These are phyloP conservation scores for Neurospora crassa DNA, from an alignment of 2,329 filamentous ascomycete species.

Conservation along the genomic window DNA sequence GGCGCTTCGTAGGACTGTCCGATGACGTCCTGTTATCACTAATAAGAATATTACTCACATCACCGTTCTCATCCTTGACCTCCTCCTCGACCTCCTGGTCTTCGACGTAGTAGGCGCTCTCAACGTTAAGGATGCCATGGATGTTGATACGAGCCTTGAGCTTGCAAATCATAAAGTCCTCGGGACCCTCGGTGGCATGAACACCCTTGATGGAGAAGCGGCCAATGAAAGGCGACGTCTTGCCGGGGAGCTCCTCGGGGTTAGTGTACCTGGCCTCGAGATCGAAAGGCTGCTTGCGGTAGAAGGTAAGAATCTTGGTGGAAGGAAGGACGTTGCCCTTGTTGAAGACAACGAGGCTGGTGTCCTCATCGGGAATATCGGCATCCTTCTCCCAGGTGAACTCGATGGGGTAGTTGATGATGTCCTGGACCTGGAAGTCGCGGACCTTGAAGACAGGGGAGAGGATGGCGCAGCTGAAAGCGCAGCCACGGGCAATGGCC, in stretches of 20 bases:
- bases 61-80: slow-evolving; percentile 36
- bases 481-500: slow-evolving; percentile 88
- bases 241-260: slow-evolving; percentile 77
- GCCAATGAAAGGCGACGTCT: slow-evolving; percentile 89
- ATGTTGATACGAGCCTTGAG: slow-evolving; percentile 95
- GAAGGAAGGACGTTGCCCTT: slow-evolving; percentile 94
- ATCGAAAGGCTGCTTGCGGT: slow-evolving; percentile 95
- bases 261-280: slow-evolving; percentile 90
- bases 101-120: slow-evolving; percentile 96
- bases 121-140: slow-evolving; percentile 91
- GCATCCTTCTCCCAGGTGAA: slow-evolving; percentile 98
- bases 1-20: slow-evolving; percentile 13
- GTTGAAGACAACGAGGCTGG: slow-evolving; percentile 93
- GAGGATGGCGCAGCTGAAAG: slow-evolving; percentile 94
- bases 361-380: slow-evolving; percentile 97
- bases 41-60: slow-evolving; percentile 55
- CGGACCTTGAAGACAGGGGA: slow-evolving; percentile 97
- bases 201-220: slow-evolving; percentile 97
- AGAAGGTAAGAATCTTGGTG: slow-evolving; percentile 98
- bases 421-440: slow-evolving; percentile 95
- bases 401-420: slow-evolving; percentile 96
- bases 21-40: slow-evolving; percentile 5
- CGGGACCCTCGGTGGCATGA: slow-evolving; percentile 73
- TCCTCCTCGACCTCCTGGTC: slow-evolving; percentile 88
- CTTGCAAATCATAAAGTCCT: slow-evolving; percentile 99